phyloP scores from a whole-genome alignment of 2,329 filamentous ascomycete genomes.

The Cladophialophora yegresii region DNA sequence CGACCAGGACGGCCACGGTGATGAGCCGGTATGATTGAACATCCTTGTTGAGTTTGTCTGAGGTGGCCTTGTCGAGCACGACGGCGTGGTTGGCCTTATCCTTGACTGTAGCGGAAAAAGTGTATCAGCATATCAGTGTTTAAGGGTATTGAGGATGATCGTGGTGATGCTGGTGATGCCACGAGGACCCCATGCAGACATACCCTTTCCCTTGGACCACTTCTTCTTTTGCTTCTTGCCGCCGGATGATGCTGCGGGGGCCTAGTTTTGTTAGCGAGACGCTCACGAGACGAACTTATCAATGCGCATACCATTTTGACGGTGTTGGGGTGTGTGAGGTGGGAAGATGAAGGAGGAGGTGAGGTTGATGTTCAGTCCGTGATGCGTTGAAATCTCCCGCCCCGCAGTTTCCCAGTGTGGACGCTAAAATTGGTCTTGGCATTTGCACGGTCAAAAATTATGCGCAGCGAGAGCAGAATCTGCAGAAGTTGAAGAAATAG shows the following conservation, averaged over 20 bases:
- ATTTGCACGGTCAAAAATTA: slow-evolving; percentile 1
- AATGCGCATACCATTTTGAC: slow-evolving; percentile 30
- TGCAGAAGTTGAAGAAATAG: neutral
- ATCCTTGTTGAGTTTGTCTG: slow-evolving; percentile 99
- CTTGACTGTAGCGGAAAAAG: slow-evolving; percentile 71
- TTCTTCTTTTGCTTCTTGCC: slow-evolving; percentile 60
- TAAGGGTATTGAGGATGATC: neutral
- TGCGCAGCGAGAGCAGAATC: neutral
- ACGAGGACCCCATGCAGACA: slow-evolving; percentile 31
- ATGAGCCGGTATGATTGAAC: slow-evolving; percentile 99
- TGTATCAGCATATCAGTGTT: slow-evolving; percentile 4
- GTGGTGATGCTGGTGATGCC: slow-evolving; percentile 4
- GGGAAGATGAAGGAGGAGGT: slow-evolving; percentile 16
- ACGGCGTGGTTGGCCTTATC: slow-evolving; percentile 99
- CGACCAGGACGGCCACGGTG: slow-evolving; percentile 97
- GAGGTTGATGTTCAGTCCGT: slow-evolving; percentile 15
- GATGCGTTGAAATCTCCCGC: slow-evolving; percentile 5
- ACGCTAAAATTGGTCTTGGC: slow-evolving; percentile 10
- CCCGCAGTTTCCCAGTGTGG: slow-evolving; percentile 11
- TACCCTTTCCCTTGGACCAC: slow-evolving; percentile 61
- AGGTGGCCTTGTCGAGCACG: slow-evolving; percentile 95
- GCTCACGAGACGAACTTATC: neutral
- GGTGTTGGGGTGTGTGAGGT: slow-evolving; percentile 21
- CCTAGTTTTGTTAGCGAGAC: slow-evolving; percentile 39
- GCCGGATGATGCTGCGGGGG: slow-evolving; percentile 51